Conservation (phyloP, 495 filamentous ascomycete species). For the Penicillium crystallinum region DNA sequence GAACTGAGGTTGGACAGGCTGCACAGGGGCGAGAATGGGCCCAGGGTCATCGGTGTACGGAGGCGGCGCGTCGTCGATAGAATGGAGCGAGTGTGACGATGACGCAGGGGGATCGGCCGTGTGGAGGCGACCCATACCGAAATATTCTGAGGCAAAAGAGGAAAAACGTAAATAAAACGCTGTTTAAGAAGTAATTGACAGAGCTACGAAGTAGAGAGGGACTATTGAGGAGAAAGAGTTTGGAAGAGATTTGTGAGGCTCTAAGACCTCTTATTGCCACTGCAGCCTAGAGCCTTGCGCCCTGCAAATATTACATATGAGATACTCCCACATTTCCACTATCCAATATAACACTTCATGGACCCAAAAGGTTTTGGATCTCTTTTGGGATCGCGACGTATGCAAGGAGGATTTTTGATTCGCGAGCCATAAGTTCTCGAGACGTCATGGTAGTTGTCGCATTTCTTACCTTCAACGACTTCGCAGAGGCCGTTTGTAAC, state of each 20-base stretch:
- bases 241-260: neutral
- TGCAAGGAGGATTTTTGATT: neutral
- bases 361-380: neutral
- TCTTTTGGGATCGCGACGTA: neutral
- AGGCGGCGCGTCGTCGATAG: slow-evolving; percentile 20
- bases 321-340: no score
- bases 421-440: slow-evolving; percentile 3
- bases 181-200: neutral
- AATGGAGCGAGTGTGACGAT: slow-evolving; percentile 22
- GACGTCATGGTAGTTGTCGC: neutral
- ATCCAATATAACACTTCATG: slow-evolving; percentile 3
- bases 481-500: slow-evolving; percentile 7
- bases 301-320: no score
- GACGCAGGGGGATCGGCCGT: slow-evolving; percentile 11
- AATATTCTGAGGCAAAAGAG: neutral
- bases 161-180: neutral
- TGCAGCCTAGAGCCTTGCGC: neutral
- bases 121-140: slow-evolving; percentile 16
- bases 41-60: slow-evolving; percentile 23
- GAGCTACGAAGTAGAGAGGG: neutral
- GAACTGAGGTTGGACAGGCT: neutral
- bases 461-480: neutral
- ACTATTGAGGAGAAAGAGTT: neutral
- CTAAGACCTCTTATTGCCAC: neutral
- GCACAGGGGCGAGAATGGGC: neutral